Conservation (phyloP, 1,284 basidiomycete species). For the Naganishia liquefaciens region DNA sequence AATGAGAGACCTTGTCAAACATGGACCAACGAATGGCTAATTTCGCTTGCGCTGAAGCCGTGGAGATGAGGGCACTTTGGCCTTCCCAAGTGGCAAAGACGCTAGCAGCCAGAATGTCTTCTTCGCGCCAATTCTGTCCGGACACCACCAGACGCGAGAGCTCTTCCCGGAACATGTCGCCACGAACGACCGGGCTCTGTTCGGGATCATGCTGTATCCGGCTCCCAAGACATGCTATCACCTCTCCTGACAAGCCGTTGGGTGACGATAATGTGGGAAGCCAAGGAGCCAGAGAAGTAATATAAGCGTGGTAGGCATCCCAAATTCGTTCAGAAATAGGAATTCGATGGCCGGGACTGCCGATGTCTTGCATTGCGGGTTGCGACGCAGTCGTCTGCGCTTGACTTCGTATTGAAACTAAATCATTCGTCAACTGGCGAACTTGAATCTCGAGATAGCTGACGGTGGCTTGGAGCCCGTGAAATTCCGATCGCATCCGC, state of each 20-base stretch:
- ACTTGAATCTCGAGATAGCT: conserved; percentile 31
- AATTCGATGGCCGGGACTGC: background rate
- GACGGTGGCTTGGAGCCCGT: conserved; percentile 25
- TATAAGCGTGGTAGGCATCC: conserved; percentile 34
- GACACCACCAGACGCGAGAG: conserved; percentile 25
- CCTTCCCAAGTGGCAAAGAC: conserved; percentile 51
- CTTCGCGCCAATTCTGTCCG: conserved; percentile 35
- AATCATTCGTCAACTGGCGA: conserved; percentile 24
- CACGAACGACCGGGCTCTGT: conserved; percentile 25
- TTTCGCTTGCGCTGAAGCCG: conserved; percentile 46
- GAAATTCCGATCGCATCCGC: conserved; percentile 17
- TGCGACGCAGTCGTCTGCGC: background rate
- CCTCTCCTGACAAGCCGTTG: conserved; percentile 32
- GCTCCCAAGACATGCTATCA: conserved; percentile 28
- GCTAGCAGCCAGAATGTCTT: conserved; percentile 48
- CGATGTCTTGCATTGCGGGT: background rate
- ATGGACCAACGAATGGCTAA: conserved; percentile 41
- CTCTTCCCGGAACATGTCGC: conserved; percentile 25
- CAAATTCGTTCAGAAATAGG: conserved; percentile 31
- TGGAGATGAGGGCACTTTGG: conserved; percentile 42
- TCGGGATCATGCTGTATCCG: conserved; percentile 28
- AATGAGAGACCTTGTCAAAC: conserved; percentile 38
- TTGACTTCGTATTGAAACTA: conserved; percentile 6
- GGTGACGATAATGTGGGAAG: conserved; percentile 27
- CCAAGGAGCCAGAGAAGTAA: conserved; percentile 31